Conservation (phyloP, 495 filamentous ascomycete genomes). For the Penicillium mononematosum region DNA sequence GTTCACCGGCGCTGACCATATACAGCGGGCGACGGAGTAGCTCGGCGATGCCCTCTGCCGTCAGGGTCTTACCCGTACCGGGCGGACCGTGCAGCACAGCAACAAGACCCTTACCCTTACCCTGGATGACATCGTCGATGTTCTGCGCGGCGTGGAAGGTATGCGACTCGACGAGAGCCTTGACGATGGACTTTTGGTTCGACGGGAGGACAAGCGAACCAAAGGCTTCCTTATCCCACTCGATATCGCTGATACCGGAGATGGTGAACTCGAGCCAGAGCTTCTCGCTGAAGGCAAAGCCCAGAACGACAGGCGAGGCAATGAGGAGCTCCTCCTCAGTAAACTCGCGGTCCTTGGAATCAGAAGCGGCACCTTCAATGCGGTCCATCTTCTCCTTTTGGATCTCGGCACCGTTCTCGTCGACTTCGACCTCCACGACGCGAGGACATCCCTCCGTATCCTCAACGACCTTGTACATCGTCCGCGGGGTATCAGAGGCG, state of each 20-base stretch:
- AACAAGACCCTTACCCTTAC: slow-evolving; percentile 74
- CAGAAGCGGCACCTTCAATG: slow-evolving; percentile 43
- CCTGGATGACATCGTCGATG: slow-evolving; percentile 80
- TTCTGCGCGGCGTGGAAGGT: slow-evolving; percentile 78
- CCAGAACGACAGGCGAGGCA: slow-evolving; percentile 87
- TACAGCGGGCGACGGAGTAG: slow-evolving; percentile 80
- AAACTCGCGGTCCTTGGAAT: slow-evolving; percentile 54
- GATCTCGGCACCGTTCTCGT: slow-evolving; percentile 62
- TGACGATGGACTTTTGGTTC: slow-evolving; percentile 77
- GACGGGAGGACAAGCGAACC: slow-evolving; percentile 71
- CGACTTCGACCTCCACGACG: slow-evolving; percentile 60
- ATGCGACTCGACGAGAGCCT: slow-evolving; percentile 76
- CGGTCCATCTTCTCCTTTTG: slow-evolving; percentile 63
- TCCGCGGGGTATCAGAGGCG: slow-evolving; percentile 53
- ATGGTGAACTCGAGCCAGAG: slow-evolving; percentile 90
- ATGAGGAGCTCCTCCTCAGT: slow-evolving; percentile 85
- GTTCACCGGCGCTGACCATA: slow-evolving; percentile 77
- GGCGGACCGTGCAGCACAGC: slow-evolving; percentile 79
- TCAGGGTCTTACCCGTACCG: slow-evolving; percentile 86
- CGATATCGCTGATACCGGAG: slow-evolving; percentile 75
- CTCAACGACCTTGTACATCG: slow-evolving; percentile 64
- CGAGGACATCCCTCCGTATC: slow-evolving; percentile 61
- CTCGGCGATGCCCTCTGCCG: slow-evolving; percentile 84
- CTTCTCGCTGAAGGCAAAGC: slow-evolving; percentile 90
- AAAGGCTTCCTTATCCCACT: slow-evolving; percentile 81